Evolutionary conservation across 2,329 filamentous ascomycete genomes (phyloP).

Genomic region (Amesomyces nigricolor): DNA sequence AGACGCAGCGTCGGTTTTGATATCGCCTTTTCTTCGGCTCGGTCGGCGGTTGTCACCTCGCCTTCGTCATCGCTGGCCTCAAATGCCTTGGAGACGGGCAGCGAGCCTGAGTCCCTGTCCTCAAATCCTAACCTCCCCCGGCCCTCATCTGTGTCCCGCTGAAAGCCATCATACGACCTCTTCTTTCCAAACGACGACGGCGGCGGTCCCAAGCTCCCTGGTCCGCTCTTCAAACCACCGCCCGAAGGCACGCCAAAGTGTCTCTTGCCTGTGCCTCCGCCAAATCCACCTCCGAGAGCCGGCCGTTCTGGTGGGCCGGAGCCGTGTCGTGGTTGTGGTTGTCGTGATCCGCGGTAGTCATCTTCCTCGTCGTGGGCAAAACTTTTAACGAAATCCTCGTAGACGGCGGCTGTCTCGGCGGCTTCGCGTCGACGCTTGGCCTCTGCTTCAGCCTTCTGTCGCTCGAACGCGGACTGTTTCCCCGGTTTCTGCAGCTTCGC

Average conservation of each 20-base stretch:
- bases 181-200: slow-evolving; percentile 49
- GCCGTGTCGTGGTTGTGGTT: slow-evolving; percentile 16
- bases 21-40: slow-evolving; percentile 53
- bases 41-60: slow-evolving; percentile 37
- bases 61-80: slow-evolving; percentile 59
- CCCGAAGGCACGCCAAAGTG: slow-evolving; percentile 57
- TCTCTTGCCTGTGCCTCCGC: slow-evolving; percentile 44
- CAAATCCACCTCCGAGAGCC: slow-evolving; percentile 28
- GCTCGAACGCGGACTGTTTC: slow-evolving; percentile 84
- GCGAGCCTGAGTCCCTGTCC: slow-evolving; percentile 39
- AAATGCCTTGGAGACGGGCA: slow-evolving; percentile 65
- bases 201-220: slow-evolving; percentile 54
- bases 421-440: slow-evolving; percentile 79
- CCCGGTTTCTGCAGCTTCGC: slow-evolving; percentile 73
- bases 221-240: slow-evolving; percentile 54
- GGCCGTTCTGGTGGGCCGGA: slow-evolving; percentile 28
- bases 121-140: slow-evolving; percentile 37
- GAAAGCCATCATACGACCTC: slow-evolving; percentile 45
- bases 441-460: slow-evolving; percentile 82
- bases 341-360: slow-evolving; percentile 26
- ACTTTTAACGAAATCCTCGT: slow-evolving; percentile 81
- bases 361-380: slow-evolving; percentile 59
- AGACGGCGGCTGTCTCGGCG: slow-evolving; percentile 80
- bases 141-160: slow-evolving; percentile 30
- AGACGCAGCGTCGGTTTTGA: slow-evolving; percentile 59